Percentiles rank a stretch among this genome's conserved stretches.
phyloP scores from a whole-genome alignment of 1,139 yeast species.

The Taphrina communis region DNA sequence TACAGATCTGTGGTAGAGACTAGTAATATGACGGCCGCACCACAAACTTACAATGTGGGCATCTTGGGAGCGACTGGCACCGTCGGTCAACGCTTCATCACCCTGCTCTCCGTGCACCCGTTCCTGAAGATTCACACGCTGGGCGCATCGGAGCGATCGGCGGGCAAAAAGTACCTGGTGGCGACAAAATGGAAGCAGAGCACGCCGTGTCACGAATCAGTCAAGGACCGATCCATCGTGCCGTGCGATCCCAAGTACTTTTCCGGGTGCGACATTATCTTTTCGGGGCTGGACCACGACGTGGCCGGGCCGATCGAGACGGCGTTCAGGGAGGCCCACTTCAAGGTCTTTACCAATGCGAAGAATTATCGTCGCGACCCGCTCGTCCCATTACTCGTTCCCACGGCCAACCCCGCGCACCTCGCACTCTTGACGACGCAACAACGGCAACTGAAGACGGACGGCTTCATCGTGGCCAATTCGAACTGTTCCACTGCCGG shows the following conservation, averaged over 20 bases:
- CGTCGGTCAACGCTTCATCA: constrained; percentile 94
- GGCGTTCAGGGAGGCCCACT: constrained; percentile 79
- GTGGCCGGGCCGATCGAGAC: constrained; percentile 91
- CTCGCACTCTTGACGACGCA: constrained; percentile 72
- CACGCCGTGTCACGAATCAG: constrained; percentile 71
- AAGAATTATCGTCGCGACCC: constrained; percentile 90
- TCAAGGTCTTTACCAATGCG: constrained; percentile 89
- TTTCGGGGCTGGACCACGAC: constrained; percentile 92
- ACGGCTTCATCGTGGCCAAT: constrained; percentile 89
- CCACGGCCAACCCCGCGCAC: constrained; percentile 95
- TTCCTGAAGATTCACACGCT: constrained; percentile 81
- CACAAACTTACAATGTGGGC: constrained; percentile 56
- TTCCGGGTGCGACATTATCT: constrained; percentile 88
- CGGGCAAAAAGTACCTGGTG: constrained; percentile 82
- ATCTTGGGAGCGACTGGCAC: constrained; percentile 83
- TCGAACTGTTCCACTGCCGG: constrained; percentile 99
- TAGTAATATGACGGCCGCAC: neutral
- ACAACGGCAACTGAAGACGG: constrained; percentile 59
- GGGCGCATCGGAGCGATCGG: constrained; percentile 94
- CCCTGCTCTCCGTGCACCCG: constrained; percentile 83
- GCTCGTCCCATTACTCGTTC: constrained; percentile 90
- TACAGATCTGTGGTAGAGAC: too few relatives aligned
- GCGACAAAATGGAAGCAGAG: constrained; percentile 98
- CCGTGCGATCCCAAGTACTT: constrained; percentile 80
- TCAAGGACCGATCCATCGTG: constrained; percentile 66